phyloP scores from a whole-genome alignment of 2,329 filamentous ascomycete species.

The Albifimbria verrucaria region DNA sequence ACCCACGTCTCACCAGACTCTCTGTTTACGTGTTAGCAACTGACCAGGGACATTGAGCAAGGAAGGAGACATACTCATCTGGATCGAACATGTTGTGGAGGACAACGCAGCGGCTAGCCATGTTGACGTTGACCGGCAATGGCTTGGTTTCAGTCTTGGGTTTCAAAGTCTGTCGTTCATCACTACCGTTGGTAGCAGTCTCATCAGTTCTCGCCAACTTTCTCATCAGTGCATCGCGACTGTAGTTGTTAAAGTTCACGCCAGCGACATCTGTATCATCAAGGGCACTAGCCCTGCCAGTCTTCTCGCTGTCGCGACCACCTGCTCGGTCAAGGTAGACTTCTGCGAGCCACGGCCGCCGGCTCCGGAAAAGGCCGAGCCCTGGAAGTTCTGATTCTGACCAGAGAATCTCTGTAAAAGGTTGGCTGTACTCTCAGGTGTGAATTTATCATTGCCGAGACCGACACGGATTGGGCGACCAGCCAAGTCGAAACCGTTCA shows the following conservation, averaged over 20 bases:
- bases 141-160: conserved; percentile 77
- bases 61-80: conserved; percentile 67
- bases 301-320: conserved; percentile 84
- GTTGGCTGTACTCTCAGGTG: conserved; percentile 91
- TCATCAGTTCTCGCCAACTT: conserved; percentile 97
- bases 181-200: conserved; percentile 58
- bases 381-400: conserved; percentile 75
- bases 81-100: conserved; percentile 95
- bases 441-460: conserved; percentile 99
- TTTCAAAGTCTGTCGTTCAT: conserved; percentile 70
- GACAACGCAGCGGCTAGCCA: conserved; percentile 89
- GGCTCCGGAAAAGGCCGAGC: conserved; percentile 86
- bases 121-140: conserved; percentile 80
- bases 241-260: conserved; percentile 99
- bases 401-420: conserved; percentile 89
- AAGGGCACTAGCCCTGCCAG: conserved; percentile 85
- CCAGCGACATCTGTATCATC: conserved; percentile 97
- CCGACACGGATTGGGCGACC: conserved; percentile 97
- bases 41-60: background rate
- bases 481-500: conserved; percentile 98
- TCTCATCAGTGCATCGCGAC: conserved; percentile 96
- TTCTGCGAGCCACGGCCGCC: conserved; percentile 83
- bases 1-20: conserved; percentile 86
- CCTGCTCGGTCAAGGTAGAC: conserved; percentile 85
- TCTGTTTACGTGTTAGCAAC: conserved; percentile 47